Percentiles rank a stretch among this genome's conserved stretches.
phyloP scores from a whole-genome alignment of 2,329 filamentous ascomycete species.

The Pezicula carpinea region DNA sequence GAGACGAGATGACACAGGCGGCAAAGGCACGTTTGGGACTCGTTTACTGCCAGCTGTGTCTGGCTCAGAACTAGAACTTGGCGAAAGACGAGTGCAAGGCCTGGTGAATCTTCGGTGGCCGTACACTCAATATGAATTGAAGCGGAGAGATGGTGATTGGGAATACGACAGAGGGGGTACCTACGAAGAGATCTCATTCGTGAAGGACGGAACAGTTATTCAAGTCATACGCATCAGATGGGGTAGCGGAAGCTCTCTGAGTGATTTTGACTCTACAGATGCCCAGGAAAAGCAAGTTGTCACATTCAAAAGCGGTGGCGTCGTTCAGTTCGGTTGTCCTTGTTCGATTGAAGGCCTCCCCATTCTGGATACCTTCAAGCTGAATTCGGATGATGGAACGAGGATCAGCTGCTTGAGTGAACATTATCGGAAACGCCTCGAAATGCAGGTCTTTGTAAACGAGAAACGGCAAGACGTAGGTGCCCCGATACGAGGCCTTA shows the following conservation, averaged over 20 bases:
- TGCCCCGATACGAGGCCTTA: conserved; percentile 1
- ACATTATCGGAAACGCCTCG: conserved; percentile 8
- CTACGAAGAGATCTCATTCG: conserved; percentile 15
- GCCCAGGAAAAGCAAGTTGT: conserved; percentile 4
- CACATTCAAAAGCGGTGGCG: conserved; percentile 10
- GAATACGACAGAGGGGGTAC: conserved; percentile 6
- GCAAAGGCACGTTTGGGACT: conserved; percentile 14
- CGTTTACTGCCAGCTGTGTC: conserved; percentile 5
- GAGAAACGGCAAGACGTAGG: conserved; percentile 2
- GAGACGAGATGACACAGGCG: conserved; percentile 11
- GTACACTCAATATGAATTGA: conserved; percentile 13
- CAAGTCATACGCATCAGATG: conserved; percentile 14
- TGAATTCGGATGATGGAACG: conserved; percentile 1
- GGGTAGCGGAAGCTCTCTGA: conserved; percentile 13
- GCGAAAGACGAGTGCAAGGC: conserved; percentile 12
- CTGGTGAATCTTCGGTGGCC: conserved; percentile 18
- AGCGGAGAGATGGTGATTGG: conserved; percentile 2
- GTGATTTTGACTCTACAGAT: conserved; percentile 9
- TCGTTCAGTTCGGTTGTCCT: conserved; percentile 16
- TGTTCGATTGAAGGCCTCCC: conserved; percentile 13
- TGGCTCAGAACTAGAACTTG: conserved; percentile 10
- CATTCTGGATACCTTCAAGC: conserved; percentile 6
- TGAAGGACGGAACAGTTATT: conserved; percentile 10
- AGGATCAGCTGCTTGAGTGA: conserved; percentile 10
- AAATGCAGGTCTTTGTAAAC: conserved; percentile 12